Evolutionary conservation across 2,329 filamentous ascomycete species (phyloP).

Genomic region (Diaporthe vexans): DNA sequence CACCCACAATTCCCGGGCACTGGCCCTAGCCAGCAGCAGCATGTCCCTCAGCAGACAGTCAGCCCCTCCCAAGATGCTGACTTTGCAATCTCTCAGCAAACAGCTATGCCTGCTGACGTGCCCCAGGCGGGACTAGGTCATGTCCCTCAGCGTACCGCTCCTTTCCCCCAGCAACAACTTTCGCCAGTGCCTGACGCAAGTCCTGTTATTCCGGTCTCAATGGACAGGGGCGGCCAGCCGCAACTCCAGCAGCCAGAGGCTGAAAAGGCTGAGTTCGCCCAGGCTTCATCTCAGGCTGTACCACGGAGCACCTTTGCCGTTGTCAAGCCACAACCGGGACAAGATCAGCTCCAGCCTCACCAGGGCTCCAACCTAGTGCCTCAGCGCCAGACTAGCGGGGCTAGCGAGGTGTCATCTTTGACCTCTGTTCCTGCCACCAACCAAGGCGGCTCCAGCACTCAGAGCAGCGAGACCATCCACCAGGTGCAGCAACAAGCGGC

Average conservation of each 20-base stretch:
- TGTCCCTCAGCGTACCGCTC: not conserved
- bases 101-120: conserved; percentile 1
- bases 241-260: conserved; percentile 34
- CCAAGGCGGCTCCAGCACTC: conserved; percentile 32
- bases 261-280: conserved; percentile 5
- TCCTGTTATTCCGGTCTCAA: not conserved
- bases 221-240: conserved; percentile 27
- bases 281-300: conserved; percentile 14
- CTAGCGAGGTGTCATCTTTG: conserved; percentile 48
- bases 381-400: conserved; percentile 47
- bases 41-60: conserved; percentile 25
- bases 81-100: conserved; percentile 16
- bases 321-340: conserved; percentile 25
- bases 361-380: conserved; percentile 41
- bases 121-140: not conserved
- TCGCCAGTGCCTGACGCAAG: conserved; percentile 20
- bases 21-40: not conserved
- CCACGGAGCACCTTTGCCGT: conserved; percentile 21
- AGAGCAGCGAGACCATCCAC: conserved; percentile 31
- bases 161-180: conserved; percentile 26
- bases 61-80: conserved; percentile 3
- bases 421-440: conserved; percentile 37
- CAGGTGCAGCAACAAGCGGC: conserved; percentile 23
- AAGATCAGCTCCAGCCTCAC: conserved; percentile 39
- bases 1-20: not conserved